Conservation (phyloP, 2,329 filamentous ascomycete genomes). For the Stachybotrys echinatus region DNA sequence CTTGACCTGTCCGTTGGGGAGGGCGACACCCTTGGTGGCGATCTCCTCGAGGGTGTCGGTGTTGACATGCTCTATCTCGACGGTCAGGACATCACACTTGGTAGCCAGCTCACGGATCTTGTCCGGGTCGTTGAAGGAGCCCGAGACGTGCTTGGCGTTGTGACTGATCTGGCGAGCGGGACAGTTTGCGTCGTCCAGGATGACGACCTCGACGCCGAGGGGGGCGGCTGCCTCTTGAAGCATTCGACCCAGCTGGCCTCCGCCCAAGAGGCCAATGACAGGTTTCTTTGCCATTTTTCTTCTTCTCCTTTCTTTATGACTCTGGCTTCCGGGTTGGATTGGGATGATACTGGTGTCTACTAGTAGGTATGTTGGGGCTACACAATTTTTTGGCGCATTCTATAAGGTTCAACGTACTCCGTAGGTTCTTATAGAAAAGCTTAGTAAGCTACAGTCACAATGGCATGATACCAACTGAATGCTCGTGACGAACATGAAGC, state of each 20-base stretch:
- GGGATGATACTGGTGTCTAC: too few relatives aligned
- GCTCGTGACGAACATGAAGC: too few relatives aligned
- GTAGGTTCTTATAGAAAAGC: too few relatives aligned
- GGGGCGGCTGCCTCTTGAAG: conserved; percentile 75
- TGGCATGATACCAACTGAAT: too few relatives aligned
- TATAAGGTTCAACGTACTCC: too few relatives aligned
- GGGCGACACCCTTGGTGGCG: conserved; percentile 54
- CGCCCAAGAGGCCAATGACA: conserved; percentile 49
- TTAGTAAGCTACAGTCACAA: too few relatives aligned
- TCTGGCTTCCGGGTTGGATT: too few relatives aligned
- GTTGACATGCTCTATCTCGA: conserved; percentile 94
- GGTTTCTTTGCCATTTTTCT: conserved; percentile 25
- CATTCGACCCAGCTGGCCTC: conserved; percentile 87
- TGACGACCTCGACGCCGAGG: conserved; percentile 71
- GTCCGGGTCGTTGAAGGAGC: conserved; percentile 80
- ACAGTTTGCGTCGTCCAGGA: conserved; percentile 71
- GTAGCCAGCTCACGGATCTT: conserved; percentile 76
- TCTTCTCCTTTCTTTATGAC: too few relatives aligned
- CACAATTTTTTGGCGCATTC: too few relatives aligned
- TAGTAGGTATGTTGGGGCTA: too few relatives aligned
- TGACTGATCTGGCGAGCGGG: conserved; percentile 84
- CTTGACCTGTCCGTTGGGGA: conserved; percentile 31
- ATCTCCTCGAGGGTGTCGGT: conserved; percentile 86
- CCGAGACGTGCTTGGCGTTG: conserved; percentile 68
- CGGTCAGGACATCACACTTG: conserved; percentile 74